Evolutionary conservation across 2,329 filamentous ascomycete genomes (phyloP).

Genomic region (Clonostachys rhizophaga): DNA sequence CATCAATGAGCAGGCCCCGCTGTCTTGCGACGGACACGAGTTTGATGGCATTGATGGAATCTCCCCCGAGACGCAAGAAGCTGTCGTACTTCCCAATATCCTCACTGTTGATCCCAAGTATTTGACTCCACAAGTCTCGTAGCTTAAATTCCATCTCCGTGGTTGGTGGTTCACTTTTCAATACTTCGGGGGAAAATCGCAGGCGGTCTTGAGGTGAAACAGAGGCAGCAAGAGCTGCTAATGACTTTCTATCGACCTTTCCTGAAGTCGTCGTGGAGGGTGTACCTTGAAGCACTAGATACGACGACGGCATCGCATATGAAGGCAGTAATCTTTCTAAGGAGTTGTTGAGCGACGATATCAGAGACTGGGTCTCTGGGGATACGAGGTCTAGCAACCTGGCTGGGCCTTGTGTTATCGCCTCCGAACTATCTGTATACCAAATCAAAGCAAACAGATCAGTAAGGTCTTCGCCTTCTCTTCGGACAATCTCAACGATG

Average conservation of each 20-base stretch:
- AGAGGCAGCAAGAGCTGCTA: constrained; percentile 13
- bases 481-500: background rate
- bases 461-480: background rate
- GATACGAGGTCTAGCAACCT: background rate
- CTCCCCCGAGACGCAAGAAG: constrained; percentile 9
- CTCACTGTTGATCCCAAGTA: background rate
- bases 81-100: constrained; percentile 4
- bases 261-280: constrained; percentile 10
- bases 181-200: background rate
- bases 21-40: background rate
- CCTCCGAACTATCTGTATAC: background rate
- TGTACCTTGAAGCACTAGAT: constrained; percentile 5
- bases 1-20: background rate
- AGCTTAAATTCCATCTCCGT: constrained; percentile 5
- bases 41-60: constrained; percentile 9
- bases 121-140: constrained; percentile 3
- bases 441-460: background rate
- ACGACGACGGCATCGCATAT: constrained; percentile 9
- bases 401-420: background rate
- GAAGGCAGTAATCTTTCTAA: background rate
- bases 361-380: background rate
- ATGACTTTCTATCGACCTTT: constrained; percentile 9
- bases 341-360: background rate
- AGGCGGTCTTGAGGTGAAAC: background rate
- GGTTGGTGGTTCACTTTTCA: background rate